Evolutionary conservation across 192 early-diverging fungal genomes (phyloP).

Genomic region (Phycomyces nitens): DNA sequence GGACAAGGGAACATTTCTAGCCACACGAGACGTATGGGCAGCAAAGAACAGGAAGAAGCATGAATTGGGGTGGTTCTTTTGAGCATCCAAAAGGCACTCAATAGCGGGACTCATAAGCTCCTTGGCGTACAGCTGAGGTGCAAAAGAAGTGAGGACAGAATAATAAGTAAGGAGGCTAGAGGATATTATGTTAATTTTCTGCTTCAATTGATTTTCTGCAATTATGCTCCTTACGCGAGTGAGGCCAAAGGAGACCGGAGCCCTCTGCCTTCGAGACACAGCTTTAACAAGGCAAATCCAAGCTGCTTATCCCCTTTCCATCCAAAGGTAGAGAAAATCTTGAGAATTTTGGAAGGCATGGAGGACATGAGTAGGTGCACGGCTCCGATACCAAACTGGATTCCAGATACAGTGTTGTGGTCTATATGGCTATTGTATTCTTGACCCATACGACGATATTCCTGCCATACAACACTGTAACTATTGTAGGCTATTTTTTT

Average conservation of each 20-base stretch:
- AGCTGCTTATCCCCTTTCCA: slow-evolving; percentile 51
- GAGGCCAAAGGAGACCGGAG: slow-evolving; percentile 52
- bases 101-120: slow-evolving; percentile 38
- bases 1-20: slow-evolving; percentile 31
- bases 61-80: slow-evolving; percentile 44
- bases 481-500: slow-evolving; percentile 43
- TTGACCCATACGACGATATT: slow-evolving; percentile 52
- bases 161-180: slow-evolving; percentile 43
- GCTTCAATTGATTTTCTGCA: background rate
- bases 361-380: slow-evolving; percentile 33
- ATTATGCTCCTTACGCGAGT: slow-evolving; percentile 38
- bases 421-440: slow-evolving; percentile 45
- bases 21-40: slow-evolving; percentile 43
- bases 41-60: slow-evolving; percentile 53
- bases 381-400: slow-evolving; percentile 49
- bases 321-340: slow-evolving; percentile 48
- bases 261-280: slow-evolving; percentile 44
- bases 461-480: slow-evolving; percentile 52
- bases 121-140: slow-evolving; percentile 43
- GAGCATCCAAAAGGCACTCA: slow-evolving; percentile 46
- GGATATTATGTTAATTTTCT: background rate
- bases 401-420: slow-evolving; percentile 48
- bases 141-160: slow-evolving; percentile 49
- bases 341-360: slow-evolving; percentile 28
- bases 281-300: slow-evolving; percentile 48